These are phyloP conservation scores for Speleostelium caveatum DNA, from an alignment of 78 protist species.

Conservation along the genomic window DNA sequence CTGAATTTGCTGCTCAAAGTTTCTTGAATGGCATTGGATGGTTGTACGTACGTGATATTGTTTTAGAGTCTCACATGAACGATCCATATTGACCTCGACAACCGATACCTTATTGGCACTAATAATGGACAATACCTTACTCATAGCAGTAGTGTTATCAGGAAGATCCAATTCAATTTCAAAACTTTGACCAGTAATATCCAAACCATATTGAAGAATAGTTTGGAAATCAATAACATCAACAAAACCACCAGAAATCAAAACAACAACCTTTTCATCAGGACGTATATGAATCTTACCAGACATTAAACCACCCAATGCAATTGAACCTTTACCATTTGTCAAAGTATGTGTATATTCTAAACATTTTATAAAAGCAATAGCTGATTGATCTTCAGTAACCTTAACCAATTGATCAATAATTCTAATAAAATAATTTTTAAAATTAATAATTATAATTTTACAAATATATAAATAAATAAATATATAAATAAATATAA, in stretches of 20 bases:
- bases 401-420: slow-evolving; percentile 65
- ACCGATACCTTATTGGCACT: slow-evolving; percentile 62
- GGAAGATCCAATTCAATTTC: slow-evolving; percentile 72
- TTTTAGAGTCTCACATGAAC: slow-evolving; percentile 57
- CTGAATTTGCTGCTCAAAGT: slow-evolving; percentile 53
- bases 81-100: slow-evolving; percentile 74
- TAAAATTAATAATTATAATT: background rate
- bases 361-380: slow-evolving; percentile 72
- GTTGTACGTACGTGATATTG: slow-evolving; percentile 54
- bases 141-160: slow-evolving; percentile 57
- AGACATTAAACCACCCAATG: slow-evolving; percentile 69
- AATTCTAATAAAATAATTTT: too few relatives aligned
- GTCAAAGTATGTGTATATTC: slow-evolving; percentile 83
- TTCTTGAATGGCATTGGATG: slow-evolving; percentile 70
- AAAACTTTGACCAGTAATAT: slow-evolving; percentile 75
- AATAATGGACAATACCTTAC: slow-evolving; percentile 49
- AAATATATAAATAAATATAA: too few relatives aligned
- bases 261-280: slow-evolving; percentile 62
- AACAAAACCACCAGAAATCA: slow-evolving; percentile 67
- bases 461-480: too few relatives aligned
- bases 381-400: slow-evolving; percentile 79
- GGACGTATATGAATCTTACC: slow-evolving; percentile 44
- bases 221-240: slow-evolving; percentile 82
- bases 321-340: slow-evolving; percentile 82
- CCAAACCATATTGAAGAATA: slow-evolving; percentile 66